A percentile compares a stretch with the other conserved stretches of the same genome.
These are phyloP conservation scores for Trametes pubescens DNA, from an alignment of 1,284 basidiomycete genomes.

Conservation along the genomic window DNA sequence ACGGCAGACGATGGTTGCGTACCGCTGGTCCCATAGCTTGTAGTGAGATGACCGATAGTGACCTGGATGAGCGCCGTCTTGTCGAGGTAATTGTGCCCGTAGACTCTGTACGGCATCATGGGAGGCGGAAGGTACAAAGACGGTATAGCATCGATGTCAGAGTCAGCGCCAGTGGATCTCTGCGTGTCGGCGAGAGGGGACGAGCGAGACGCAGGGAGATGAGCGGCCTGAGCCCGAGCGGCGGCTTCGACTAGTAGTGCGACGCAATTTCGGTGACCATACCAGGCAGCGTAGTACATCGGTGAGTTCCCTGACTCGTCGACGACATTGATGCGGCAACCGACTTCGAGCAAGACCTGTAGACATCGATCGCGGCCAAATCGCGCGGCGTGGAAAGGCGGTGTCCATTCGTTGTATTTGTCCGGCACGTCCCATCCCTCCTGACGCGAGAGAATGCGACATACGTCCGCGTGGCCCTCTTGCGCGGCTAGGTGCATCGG, in stretches of 20 bases:
- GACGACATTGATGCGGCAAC: constrained; percentile 74
- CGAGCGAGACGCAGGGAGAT: constrained; percentile 32
- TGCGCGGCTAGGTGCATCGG: constrained; percentile 99
- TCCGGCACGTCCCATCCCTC: constrained; percentile 91
- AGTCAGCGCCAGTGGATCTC: constrained; percentile 57
- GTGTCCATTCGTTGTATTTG: constrained; percentile 99
- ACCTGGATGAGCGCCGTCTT: constrained; percentile 90
- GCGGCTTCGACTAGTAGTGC: constrained; percentile 71
- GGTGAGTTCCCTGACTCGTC: constrained; percentile 92
- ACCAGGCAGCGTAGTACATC: constrained; percentile 98
- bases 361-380: constrained; percentile 87
- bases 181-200: constrained; percentile 44
- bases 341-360: constrained; percentile 79
- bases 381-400: constrained; percentile 94
- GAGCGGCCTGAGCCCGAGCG: constrained; percentile 32
- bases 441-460: constrained; percentile 76
- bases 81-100: constrained; percentile 93
- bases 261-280: constrained; percentile 88
- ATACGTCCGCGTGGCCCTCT: constrained; percentile 89
- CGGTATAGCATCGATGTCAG: constrained; percentile 91
- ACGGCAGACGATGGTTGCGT: constrained; percentile 53
- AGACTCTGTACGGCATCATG: constrained; percentile 95
- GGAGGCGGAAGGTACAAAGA: constrained; percentile 95
- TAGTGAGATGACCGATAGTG: constrained; percentile 77
- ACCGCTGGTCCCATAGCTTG: constrained; percentile 37